Evolutionary conservation across 169 alveolate genomes (phyloP), one percentile per base, ranked within the genome.

Genomic region (Eimeria necatrix): DNA sequence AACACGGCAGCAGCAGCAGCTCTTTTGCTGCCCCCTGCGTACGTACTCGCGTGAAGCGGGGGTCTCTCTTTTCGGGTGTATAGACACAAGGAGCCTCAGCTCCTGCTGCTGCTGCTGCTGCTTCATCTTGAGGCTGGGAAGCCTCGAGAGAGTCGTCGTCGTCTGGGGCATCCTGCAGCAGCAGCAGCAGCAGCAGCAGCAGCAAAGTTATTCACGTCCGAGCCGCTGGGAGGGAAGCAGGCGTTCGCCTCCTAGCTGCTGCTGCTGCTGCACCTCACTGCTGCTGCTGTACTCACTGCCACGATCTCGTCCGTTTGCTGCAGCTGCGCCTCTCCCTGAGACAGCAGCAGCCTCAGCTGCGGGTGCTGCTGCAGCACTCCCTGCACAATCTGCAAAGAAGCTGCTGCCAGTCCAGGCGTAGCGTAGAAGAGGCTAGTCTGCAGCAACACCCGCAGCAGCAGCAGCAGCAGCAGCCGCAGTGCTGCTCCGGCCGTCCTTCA

Each of bases 401-500:
- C 64, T 56, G 64, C 64, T 56, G 64, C 64, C 64, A 56, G 20
- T 56, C 64, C 64, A 14, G 64, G 64, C 20, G 64, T 9, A 14
- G 64, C 8, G 14, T 56, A 14, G 14, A 56, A 8, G 64, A 56
- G 64, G 14, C 64, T 56, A 8, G 64, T 56, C 64, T 56, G 64
- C 64, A 56, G n/a, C n/a, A n/a, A n/a, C n/a, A n/a, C n/a, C n/a
- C n/a, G n/a, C n/a, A n/a, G n/a, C n/a, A n/a, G n/a, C 64, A 56
- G 20, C 64, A 56, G 64, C 64, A 56, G 64, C 64, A 56, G 20
- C 64, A 56, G 14, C n/a, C n/a, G n/a, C n/a, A n/a, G n/a, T 41
- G 85, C 59, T 74, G 59, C 85, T 46, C 26, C 85, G n/a, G 60
- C 24, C 85, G 14, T 26, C 59, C 85, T 74, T 46, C 85, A 74